phyloP scores from a whole-genome alignment of 805 yeast genomes.

The Candida anglica region DNA sequence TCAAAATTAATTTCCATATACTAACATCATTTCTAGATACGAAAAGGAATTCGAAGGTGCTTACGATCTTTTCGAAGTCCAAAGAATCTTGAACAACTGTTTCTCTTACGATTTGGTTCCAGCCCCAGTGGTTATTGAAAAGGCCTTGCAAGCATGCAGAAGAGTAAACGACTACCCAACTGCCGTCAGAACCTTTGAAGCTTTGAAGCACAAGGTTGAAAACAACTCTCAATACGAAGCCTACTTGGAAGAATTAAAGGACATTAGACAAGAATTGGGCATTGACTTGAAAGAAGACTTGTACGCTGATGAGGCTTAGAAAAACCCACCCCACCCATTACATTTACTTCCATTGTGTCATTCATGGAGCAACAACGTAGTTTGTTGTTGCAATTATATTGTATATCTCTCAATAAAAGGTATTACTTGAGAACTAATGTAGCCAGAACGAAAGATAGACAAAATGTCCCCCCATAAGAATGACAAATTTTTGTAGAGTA shows the following conservation, averaged over 20 bases:
- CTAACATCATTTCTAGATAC: slow-evolving; percentile 47
- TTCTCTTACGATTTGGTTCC: slow-evolving; percentile 98
- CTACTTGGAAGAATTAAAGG: slow-evolving; percentile 91
- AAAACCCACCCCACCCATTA: not conserved
- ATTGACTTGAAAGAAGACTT: slow-evolving; percentile 90
- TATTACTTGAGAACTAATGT: too few species aligned
- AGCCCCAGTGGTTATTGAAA: slow-evolving; percentile 92
- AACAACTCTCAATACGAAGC: slow-evolving; percentile 91
- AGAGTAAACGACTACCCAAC: slow-evolving; percentile 98
- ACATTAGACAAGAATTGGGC: slow-evolving; percentile 87
- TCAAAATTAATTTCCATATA: too few species aligned
- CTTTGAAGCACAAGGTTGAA: slow-evolving; percentile 93
- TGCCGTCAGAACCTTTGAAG: slow-evolving; percentile 97
- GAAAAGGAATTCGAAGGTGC: slow-evolving; percentile 86
- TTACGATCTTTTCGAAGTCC: slow-evolving; percentile 45
- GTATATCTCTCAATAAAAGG: too few species aligned
- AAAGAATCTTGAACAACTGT: slow-evolving; percentile 94
- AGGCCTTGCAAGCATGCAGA: slow-evolving; percentile 96
- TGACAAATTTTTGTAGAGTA: too few species aligned
- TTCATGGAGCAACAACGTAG: too few species aligned
- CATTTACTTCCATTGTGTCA: not conserved
- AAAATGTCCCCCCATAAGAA: too few species aligned
- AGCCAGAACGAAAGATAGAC: too few species aligned
- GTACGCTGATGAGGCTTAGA: slow-evolving; percentile 36
- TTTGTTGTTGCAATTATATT: too few species aligned